phyloP scores from a whole-genome alignment of 225 moss, liverwort and hornwort species.

The Thuidium tamariscinum region DNA sequence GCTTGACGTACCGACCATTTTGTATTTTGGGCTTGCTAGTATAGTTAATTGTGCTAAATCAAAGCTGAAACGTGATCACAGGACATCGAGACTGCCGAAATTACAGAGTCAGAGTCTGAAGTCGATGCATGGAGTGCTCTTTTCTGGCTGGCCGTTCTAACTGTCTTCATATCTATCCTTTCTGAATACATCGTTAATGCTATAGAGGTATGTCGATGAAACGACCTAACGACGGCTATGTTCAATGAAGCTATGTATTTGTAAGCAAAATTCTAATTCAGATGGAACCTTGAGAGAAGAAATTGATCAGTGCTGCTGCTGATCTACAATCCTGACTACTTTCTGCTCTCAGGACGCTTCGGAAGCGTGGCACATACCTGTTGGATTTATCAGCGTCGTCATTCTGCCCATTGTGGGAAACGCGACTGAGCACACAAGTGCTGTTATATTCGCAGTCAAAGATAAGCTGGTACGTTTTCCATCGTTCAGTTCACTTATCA shows the following conservation, averaged over 20 bases:
- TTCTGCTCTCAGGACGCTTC: conserved; percentile 43
- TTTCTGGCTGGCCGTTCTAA: conserved; percentile 62
- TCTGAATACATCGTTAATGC: conserved; percentile 66
- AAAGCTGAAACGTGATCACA: neutral
- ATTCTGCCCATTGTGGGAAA: conserved; percentile 89
- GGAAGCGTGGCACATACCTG: conserved; percentile 53
- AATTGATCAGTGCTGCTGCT: neutral
- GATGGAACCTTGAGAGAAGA: neutral
- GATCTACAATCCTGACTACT: neutral
- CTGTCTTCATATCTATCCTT: conserved; percentile 63
- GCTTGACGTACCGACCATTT: neutral
- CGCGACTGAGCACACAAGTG: conserved; percentile 79
- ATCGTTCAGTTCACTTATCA: neutral
- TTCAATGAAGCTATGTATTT: neutral
- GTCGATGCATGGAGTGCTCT: conserved; percentile 49
- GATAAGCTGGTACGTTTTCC: conserved; percentile 51
- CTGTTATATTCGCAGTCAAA: conserved; percentile 71
- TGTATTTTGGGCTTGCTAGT: neutral
- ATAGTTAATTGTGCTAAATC: neutral
- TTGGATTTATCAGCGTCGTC: conserved; percentile 66
- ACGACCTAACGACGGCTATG: neutral
- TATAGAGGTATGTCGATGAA: conserved; percentile 26
- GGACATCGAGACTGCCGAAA: conserved; percentile 20
- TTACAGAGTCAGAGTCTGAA: conserved; percentile 13
- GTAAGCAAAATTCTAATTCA: neutral